Base-by-base conservation (phyloP, 257 asterid species). In the Salvia splendens region DNA sequence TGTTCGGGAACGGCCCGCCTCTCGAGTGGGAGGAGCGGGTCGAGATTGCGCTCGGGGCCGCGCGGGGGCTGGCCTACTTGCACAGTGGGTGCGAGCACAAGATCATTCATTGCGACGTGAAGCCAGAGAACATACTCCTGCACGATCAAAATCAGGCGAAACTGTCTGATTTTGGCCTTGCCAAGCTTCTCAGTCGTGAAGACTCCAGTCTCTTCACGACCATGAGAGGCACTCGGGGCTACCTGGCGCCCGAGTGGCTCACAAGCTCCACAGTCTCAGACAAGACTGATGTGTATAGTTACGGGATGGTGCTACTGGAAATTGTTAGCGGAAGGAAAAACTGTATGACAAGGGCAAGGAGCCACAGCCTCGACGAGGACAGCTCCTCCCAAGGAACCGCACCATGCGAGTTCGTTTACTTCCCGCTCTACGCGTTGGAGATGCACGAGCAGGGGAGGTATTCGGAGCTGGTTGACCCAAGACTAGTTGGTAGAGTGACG, bases 201-300 rank as follows among this genome's bases (percentile, higher is more conserved):
- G 85, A 87, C 16, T 85, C 95, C 9, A 72, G 85, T 53, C 73
- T 74, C 49, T 80, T 85, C 75, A 84, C 94, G n/a, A 87, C 97
- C 0, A 84, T 89, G 97, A 82, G 97, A 72, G 97, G 95, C 20
- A 89, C 95, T 0, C 85, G 95, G 0, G 95, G 97, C 0, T 87
- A 89, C 28, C 89, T 87, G 5, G 97, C 95, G 5, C 97, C 97
- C 0, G 94, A 89, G 67, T 86, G 95, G 95, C 92, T 85, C 20
- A 87, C 95, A 3, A 84, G 84, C 72, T 89, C 95, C 0, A 85
- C 91, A 2, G 71, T 89, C 33, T 84, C 95, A 0, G 89, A 89
- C 15, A 89, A 87, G 64, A 84, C 95, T 3, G 97, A 89, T 15
- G 91, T 89, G 5, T 89, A 89, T 57, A 84, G 91, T 56, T 89